phyloP scores from a whole-genome alignment of 2,329 filamentous ascomycete genomes.

The Diaporthe sp. region DNA sequence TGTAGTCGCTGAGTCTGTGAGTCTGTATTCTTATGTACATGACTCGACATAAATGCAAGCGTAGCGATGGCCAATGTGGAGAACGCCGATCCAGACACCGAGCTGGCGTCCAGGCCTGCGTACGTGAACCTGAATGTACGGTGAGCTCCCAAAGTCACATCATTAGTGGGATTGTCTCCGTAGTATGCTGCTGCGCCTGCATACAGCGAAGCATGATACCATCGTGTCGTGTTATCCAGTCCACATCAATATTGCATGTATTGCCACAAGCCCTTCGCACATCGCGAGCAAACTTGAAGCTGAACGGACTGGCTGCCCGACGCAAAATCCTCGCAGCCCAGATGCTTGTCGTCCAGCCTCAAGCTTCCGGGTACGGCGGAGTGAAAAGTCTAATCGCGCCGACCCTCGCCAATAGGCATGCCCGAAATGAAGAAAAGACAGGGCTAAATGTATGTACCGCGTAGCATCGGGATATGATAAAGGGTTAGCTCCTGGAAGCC shows the following conservation, averaged over 20 bases:
- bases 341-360: constrained; percentile 2
- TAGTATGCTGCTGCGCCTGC: not conserved
- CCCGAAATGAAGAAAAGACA: constrained; percentile 1
- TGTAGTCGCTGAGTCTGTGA: not conserved
- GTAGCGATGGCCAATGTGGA: constrained; percentile 17
- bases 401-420: not conserved
- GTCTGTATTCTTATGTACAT: constrained; percentile 10
- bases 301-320: not conserved
- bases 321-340: not conserved
- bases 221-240: not conserved
- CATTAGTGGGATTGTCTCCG: not conserved
- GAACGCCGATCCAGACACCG: constrained; percentile 24
- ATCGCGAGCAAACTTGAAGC: not conserved
- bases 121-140: constrained; percentile 7
- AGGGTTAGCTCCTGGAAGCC: constrained; percentile 4
- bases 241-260: not conserved
- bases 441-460: not conserved
- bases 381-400: constrained; percentile 6
- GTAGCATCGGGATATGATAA: not conserved
- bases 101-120: not conserved
- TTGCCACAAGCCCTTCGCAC: not conserved
- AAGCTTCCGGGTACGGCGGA: constrained; percentile 3
- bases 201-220: not conserved
- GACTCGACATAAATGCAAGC: not conserved
- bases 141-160: constrained; percentile 5